Conservation (phyloP, 2,329 filamentous ascomycete species). For the Diaporthe vexans region DNA sequence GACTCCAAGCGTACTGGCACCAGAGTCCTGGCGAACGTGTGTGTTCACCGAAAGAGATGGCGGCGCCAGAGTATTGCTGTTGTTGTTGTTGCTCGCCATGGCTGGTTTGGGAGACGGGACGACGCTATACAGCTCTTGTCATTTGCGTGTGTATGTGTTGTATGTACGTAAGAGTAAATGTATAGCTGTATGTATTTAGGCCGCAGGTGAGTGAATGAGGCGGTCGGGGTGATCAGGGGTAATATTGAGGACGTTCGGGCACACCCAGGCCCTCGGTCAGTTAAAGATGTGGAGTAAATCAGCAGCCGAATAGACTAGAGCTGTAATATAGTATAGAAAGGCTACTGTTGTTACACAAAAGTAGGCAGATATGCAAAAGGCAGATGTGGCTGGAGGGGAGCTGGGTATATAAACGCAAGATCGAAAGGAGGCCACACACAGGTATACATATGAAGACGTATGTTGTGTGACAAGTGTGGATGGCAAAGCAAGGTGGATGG, state of each 20-base stretch:
- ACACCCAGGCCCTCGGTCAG: slow-evolving; percentile 15
- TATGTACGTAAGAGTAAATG: neutral
- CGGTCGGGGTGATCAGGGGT: neutral
- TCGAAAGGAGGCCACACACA: neutral
- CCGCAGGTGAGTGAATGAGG: neutral
- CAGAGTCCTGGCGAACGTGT: slow-evolving; percentile 35
- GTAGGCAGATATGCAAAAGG: neutral
- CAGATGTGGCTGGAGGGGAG: slow-evolving; percentile 11
- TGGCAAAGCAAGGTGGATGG: neutral
- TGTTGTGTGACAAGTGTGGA: neutral
- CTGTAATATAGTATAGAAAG: neutral
- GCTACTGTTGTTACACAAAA: slow-evolving; percentile 18
- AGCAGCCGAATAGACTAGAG: neutral
- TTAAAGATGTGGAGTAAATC: neutral
- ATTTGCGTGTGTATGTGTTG: neutral
- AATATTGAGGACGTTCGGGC: neutral
- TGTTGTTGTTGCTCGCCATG: slow-evolving; percentile 26
- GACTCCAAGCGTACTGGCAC: slow-evolving; percentile 35
- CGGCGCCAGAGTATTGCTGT: slow-evolving; percentile 30
- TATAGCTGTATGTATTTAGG: slow-evolving; percentile 19
- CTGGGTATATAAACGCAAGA: slow-evolving; percentile 8
- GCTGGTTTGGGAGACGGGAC: neutral
- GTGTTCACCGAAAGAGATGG: slow-evolving; percentile 37
- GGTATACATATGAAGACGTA: neutral
- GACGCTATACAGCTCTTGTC: neutral